Evolutionary conservation across 2,329 filamentous ascomycete genomes (phyloP), one percentile per base, ranked within the genome.

Genomic region (Aspergillus sp.): DNA sequence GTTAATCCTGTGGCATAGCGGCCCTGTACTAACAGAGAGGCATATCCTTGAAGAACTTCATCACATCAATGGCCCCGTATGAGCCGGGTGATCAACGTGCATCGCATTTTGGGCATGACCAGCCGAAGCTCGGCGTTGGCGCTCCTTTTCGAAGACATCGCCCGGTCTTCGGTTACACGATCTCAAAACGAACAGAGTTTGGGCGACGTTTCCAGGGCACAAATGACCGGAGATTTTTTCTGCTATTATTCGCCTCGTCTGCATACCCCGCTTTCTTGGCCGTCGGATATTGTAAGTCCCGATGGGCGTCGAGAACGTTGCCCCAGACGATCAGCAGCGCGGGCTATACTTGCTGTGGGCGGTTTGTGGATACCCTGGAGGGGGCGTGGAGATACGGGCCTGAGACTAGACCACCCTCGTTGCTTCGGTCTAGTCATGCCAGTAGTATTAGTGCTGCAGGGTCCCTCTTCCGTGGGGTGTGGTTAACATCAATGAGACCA

Each of bases 251-350:
- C 43, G 57, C 41, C 7, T 34, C 38, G 23, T 49, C 19, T 52
- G 45, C 59, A 57, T 38, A 57, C 54, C 59, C 59, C 54, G 54
- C 59, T 53, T 57, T 46, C 54, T 57, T 57, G 59, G 54, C 38
- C 47, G 53, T 23, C 47, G 25, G 31, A 53, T 15, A 23, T 25
- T 34, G 38, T 11, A 30, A 22, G 30, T 31, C 22, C 47, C 47
- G 53, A 52, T 60, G 47, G 52, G n/a, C 19, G 46, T 19, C 47
- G 53, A 30, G n/a, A 23, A 34, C 46, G 53, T 22, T 28, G 41
- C 43, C 57, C 41, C 31, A 25, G 41, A 54, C 34, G 41, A 60
- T 60, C 48, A 58, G 17, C 45, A 28, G 45, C 45, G 55, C 34
- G 55, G 22, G 25, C 30, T 58, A 58, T 52, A 46, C 55, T 46